Evolutionary conservation across 2,329 filamentous ascomycete genomes (phyloP).

Genomic region (Claviceps sp.): DNA sequence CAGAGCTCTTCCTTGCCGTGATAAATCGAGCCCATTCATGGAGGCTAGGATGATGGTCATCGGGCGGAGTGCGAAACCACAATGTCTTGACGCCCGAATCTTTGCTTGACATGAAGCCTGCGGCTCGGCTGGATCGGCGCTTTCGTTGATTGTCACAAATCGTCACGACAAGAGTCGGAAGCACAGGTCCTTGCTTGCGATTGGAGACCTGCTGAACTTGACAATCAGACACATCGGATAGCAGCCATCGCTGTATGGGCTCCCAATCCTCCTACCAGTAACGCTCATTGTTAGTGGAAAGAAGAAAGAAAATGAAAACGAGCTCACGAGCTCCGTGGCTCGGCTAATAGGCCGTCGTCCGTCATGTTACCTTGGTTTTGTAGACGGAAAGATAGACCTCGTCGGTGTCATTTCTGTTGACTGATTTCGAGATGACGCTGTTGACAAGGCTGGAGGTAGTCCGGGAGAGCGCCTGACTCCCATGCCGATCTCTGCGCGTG

Average conservation of each 20-base stretch:
- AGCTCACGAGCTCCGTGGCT: too few species aligned
- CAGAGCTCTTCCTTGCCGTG: constrained; percentile 28
- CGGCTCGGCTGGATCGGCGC: constrained; percentile 49
- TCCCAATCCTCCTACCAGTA: constrained; percentile 34
- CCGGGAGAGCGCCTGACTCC: constrained; percentile 26
- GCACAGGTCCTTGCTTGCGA: constrained; percentile 45
- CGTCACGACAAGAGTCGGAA: constrained; percentile 46
- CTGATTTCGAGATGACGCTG: constrained; percentile 23
- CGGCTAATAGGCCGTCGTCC: not conserved
- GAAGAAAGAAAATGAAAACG: not conserved
- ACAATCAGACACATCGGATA: constrained; percentile 40
- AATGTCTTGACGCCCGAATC: constrained; percentile 35
- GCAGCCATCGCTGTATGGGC: constrained; percentile 38
- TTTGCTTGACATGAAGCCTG: constrained; percentile 39
- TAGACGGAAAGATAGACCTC: constrained; percentile 38
- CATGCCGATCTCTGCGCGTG: constrained; percentile 20
- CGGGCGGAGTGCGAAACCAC: constrained; percentile 41
- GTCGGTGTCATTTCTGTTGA: constrained; percentile 23
- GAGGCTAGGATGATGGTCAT: constrained; percentile 37
- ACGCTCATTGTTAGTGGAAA: constrained; percentile 1
- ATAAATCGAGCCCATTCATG: constrained; percentile 48
- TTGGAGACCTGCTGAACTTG: constrained; percentile 45
- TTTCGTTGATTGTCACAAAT: constrained; percentile 49
- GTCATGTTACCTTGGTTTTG: constrained; percentile 36
- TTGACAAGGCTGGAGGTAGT: constrained; percentile 25